These are phyloP conservation scores for Boletus smithii DNA, from an alignment of 1,284 basidiomycete species.

Conservation along the genomic window DNA sequence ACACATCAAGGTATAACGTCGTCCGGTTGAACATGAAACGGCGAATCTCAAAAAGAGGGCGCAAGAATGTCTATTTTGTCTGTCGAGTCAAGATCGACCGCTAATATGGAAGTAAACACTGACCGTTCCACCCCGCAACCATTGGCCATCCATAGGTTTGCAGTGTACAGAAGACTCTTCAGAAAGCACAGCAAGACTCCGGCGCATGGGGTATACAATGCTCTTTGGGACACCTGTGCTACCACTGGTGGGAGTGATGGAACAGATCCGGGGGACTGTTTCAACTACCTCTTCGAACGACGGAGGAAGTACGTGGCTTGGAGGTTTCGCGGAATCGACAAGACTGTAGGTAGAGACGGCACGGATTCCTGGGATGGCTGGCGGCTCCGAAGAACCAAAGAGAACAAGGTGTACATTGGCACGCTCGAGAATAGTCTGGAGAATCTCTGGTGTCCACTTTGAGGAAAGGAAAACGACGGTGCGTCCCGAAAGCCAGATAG, in stretches of 20 bases:
- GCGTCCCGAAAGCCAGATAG: conserved; percentile 30
- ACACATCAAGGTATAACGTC: conserved; percentile 28
- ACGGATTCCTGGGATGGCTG: conserved; percentile 9
- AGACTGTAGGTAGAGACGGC: conserved; percentile 22
- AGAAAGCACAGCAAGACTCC: conserved; percentile 24
- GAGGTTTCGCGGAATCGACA: conserved; percentile 9
- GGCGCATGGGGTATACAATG: conserved; percentile 31
- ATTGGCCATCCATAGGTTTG: conserved; percentile 29
- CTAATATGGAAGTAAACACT: conserved; percentile 8
- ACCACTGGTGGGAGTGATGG: conserved; percentile 31
- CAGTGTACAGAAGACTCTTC: conserved; percentile 28
- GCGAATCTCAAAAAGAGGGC: conserved; percentile 31
- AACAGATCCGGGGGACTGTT: conserved; percentile 23
- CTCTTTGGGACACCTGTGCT: conserved; percentile 33
- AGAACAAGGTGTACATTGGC: conserved; percentile 22
- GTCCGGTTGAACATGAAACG: conserved; percentile 34
- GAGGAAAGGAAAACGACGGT: conserved; percentile 28
- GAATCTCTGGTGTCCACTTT: conserved; percentile 26
- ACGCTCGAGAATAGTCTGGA: conserved; percentile 21
- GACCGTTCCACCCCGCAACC: conserved; percentile 30
- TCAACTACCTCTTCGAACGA: conserved; percentile 14
- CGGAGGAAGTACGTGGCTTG: conserved; percentile 15
- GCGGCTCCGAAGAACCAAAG: conserved; percentile 18
- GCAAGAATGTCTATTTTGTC: conserved; percentile 25
- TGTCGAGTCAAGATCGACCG: too few relatives aligned